Evolutionary conservation across 805 yeast genomes (phyloP).

Genomic region (Candida piceae): DNA sequence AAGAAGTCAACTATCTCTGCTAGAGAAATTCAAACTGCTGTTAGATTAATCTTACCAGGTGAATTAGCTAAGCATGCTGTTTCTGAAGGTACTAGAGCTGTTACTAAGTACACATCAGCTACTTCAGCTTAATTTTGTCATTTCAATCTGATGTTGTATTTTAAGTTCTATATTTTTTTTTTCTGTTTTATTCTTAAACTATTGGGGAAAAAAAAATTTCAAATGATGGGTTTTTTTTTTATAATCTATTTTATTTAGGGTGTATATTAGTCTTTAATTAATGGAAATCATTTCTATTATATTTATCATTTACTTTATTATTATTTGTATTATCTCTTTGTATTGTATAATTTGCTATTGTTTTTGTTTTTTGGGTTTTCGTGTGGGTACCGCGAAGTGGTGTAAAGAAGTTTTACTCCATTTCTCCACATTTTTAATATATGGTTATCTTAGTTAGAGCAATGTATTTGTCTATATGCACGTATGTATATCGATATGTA

Average conservation of each 20-base stretch:
- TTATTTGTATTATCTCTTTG: background rate
- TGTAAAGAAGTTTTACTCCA: no score
- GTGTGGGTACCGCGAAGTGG: no score
- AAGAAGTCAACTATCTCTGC: conserved; percentile 97
- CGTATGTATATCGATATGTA: no score
- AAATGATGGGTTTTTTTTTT: conserved; percentile 11
- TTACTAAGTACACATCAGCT: conserved; percentile 84
- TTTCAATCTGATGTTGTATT: background rate
- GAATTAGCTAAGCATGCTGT: conserved; percentile 97
- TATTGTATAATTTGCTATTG: no score
- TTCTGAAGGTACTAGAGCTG: conserved; percentile 97
- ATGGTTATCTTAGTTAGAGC: no score
- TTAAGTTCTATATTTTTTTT: background rate
- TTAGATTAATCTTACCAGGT: conserved; percentile 95
- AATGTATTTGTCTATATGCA: no score
- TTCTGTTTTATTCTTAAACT: conserved; percentile 9
- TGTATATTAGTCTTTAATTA: conserved; percentile 30
- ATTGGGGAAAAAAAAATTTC: conserved; percentile 10
- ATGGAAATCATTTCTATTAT: conserved; percentile 18
- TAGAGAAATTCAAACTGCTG: conserved; percentile 97
- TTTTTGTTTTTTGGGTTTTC: no score
- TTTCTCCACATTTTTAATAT: no score
- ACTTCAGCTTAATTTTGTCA: conserved; percentile 28
- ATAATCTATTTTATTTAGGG: conserved; percentile 22
- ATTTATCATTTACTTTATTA: background rate